Evolutionary conservation across 2,329 filamentous ascomycete genomes (phyloP).

Genomic region (Cercospora sp.): DNA sequence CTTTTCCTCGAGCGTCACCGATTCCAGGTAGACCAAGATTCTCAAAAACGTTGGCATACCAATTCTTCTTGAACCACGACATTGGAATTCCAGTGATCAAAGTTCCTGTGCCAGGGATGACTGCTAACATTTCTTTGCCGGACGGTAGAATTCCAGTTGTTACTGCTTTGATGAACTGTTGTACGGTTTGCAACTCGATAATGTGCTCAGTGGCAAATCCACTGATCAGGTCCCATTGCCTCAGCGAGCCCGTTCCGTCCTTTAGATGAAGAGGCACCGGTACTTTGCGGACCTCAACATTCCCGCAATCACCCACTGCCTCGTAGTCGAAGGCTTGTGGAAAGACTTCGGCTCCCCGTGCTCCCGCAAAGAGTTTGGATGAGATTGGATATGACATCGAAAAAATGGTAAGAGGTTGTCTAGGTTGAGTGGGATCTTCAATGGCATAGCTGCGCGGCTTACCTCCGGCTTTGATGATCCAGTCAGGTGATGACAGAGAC

Average conservation of each 20-base stretch:
- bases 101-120: background rate
- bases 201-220: constrained; percentile 5
- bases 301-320: background rate
- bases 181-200: background rate
- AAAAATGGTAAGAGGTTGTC: background rate
- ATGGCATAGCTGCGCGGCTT: background rate
- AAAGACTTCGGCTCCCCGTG: background rate
- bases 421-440: background rate
- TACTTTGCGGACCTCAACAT: background rate
- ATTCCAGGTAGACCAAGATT: background rate
- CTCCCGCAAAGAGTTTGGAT: background rate
- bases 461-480: background rate
- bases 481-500: background rate
- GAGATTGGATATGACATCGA: background rate
- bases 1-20: background rate
- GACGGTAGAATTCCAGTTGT: background rate
- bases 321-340: background rate
- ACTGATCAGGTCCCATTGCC: background rate
- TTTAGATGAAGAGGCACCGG: background rate
- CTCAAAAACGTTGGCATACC: background rate
- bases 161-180: background rate
- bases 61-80: background rate
- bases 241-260: background rate
- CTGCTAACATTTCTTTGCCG: background rate
- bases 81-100: background rate